phyloP scores from a whole-genome alignment of 176 grass and related monocot genomes.

The Phyllostachys edulis region DNA sequence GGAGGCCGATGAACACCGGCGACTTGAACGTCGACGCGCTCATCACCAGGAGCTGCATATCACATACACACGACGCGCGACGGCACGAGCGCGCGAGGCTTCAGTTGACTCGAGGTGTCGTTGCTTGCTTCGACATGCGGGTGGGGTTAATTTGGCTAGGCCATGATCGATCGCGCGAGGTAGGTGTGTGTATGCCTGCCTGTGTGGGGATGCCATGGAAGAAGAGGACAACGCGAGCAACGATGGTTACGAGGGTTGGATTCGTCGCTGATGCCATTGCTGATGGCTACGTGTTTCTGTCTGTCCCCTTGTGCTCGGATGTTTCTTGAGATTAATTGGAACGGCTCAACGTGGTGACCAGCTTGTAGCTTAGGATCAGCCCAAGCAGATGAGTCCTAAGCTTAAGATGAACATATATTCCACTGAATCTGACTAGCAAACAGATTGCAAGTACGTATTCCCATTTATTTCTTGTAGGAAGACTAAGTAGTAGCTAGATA shows the following conservation, averaged over 20 bases:
- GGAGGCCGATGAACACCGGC: conserved; percentile 45
- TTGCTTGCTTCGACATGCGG: too few species aligned
- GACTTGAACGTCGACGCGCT: conserved; percentile 8
- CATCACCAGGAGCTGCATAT: neutral
- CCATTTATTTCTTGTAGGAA: too few species aligned
- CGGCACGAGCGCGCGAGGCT: neutral
- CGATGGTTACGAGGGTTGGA: conserved; percentile 38
- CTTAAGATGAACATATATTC: too few species aligned
- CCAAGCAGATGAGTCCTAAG: neutral
- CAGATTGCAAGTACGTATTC: too few species aligned
- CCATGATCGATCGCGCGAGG: neutral
- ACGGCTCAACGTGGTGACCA: too few species aligned
- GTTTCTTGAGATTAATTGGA: too few species aligned
- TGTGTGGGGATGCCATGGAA: too few species aligned
- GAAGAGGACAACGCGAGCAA: conserved; percentile 1
- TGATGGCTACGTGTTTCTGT: neutral
- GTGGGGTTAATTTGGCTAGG: too few species aligned
- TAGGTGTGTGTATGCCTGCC: too few species aligned
- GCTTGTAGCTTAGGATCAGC: neutral
- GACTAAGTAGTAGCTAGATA: too few species aligned
- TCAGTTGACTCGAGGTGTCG: neutral
- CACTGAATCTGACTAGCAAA: too few species aligned
- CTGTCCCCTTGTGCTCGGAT: neutral
- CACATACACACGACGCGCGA: neutral
- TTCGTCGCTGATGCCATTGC: conserved; percentile 16